Evolutionary conservation across 2,329 filamentous ascomycete genomes (phyloP).

Genomic region (Colletotrichum melonis): DNA sequence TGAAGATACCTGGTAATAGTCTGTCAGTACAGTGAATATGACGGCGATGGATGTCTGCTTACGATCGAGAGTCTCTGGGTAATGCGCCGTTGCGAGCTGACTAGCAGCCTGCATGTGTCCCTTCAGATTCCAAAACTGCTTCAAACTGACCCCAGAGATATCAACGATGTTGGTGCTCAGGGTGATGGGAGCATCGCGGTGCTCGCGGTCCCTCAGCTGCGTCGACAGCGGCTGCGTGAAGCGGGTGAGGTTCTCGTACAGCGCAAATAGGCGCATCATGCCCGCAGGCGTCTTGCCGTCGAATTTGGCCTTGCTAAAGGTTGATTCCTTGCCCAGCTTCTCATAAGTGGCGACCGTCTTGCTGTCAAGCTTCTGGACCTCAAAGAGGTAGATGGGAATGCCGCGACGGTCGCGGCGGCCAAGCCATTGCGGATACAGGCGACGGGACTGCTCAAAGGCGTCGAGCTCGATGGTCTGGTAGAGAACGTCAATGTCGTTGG

Average conservation of each 20-base stretch:
- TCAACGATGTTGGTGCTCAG: conserved; percentile 96
- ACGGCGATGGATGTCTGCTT: conserved; percentile 62
- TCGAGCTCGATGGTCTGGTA: conserved; percentile 89
- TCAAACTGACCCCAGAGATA: conserved; percentile 86
- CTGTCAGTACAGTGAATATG: neutral
- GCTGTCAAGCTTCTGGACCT: conserved; percentile 84
- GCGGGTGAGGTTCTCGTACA: conserved; percentile 92
- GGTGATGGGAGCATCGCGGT: conserved; percentile 86
- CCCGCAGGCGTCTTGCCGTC: conserved; percentile 77
- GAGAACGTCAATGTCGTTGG: conserved; percentile 81
- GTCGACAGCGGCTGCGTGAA: conserved; percentile 90
- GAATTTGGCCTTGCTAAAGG: conserved; percentile 70
- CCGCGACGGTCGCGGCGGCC: conserved; percentile 90
- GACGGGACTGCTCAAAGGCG: conserved; percentile 83
- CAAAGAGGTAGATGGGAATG: conserved; percentile 92
- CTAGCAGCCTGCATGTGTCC: conserved; percentile 93
- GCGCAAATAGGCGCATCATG: conserved; percentile 86
- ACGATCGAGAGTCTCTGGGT: conserved; percentile 91
- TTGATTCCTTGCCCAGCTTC: conserved; percentile 67
- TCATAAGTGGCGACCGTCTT: conserved; percentile 87
- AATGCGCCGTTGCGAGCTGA: conserved; percentile 89
- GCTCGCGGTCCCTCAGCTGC: conserved; percentile 75
- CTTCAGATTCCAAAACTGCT: conserved; percentile 97
- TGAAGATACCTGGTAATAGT: conserved; percentile 57
- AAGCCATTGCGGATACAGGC: conserved; percentile 95